Percentiles rank a stretch among this genome's conserved stretches.
phyloP scores from a whole-genome alignment of 2,329 filamentous ascomycete genomes.

The Penicillium glabrum region DNA sequence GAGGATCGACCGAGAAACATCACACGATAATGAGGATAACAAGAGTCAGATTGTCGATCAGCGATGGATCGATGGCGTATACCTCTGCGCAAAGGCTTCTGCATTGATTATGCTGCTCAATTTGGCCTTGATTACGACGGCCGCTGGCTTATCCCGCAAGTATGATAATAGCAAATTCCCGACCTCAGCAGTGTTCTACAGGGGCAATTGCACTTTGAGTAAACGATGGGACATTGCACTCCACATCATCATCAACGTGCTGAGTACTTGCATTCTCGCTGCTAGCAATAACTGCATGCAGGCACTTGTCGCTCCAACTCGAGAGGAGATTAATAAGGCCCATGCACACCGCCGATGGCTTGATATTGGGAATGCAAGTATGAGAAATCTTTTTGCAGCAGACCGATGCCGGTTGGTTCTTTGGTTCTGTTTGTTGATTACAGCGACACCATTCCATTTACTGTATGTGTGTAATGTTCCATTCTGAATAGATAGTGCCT shows the following conservation, averaged over 20 bases:
- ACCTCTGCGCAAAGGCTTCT: not conserved
- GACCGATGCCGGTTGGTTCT: conserved; percentile 31
- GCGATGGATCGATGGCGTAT: conserved; percentile 4
- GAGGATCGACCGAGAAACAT: too few species aligned
- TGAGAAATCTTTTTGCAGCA: conserved; percentile 24
- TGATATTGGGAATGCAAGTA: conserved; percentile 44
- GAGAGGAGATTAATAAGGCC: conserved; percentile 49
- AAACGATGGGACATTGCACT: conserved; percentile 20
- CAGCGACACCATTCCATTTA: conserved; percentile 18
- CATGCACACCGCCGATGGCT: conserved; percentile 45
- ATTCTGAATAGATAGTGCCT: too few species aligned
- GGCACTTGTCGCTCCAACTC: conserved; percentile 50
- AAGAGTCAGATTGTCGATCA: not conserved
- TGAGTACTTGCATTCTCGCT: conserved; percentile 47
- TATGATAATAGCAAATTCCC: not conserved
- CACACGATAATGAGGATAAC: too few species aligned
- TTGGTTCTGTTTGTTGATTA: conserved; percentile 11
- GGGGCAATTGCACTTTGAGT: conserved; percentile 4
- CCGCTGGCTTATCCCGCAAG: not conserved
- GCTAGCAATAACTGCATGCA: conserved; percentile 57
- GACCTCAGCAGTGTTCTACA: not conserved
- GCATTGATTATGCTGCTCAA: not conserved
- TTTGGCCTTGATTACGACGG: not conserved
- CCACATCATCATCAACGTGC: conserved; percentile 51
- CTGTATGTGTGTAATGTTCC: conserved; percentile 8